Percentiles rank a stretch among this genome's conserved stretches.
phyloP scores from a whole-genome alignment of 257 asterid species.

The Nicotiana obtusifolia region DNA sequence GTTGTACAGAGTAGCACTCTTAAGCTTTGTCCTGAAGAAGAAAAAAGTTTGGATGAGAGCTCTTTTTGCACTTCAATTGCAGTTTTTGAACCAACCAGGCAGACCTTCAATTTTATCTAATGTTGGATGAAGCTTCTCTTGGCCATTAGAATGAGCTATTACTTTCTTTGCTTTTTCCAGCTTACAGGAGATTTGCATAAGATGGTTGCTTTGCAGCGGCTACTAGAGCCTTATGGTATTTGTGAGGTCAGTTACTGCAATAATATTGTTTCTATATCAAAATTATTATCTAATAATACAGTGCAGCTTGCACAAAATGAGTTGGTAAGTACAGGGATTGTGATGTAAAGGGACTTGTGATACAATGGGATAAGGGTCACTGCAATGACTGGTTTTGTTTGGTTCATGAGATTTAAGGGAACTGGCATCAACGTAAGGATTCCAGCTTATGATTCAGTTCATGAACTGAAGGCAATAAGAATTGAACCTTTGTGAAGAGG shows the following conservation, averaged over 20 bases:
- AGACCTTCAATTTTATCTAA: background rate
- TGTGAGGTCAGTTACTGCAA: slow-evolving; percentile 62
- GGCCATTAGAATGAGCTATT: slow-evolving; percentile 6
- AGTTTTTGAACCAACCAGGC: background rate
- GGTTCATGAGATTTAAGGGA: background rate
- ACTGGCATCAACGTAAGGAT: background rate
- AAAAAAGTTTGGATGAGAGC: background rate
- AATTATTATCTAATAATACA: background rate
- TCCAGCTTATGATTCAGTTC: background rate
- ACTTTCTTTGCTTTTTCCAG: slow-evolving; percentile 31
- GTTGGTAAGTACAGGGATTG: slow-evolving; percentile 1
- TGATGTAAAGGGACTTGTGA: background rate
- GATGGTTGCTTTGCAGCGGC: slow-evolving; percentile 93
- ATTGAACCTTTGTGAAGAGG: background rate
- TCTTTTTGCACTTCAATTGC: background rate
- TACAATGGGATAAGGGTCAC: background rate
- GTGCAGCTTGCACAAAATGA: background rate
- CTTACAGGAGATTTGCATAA: slow-evolving; percentile 90
- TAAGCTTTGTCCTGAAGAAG: background rate
- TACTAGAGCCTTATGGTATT: slow-evolving; percentile 91
- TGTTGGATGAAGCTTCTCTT: background rate
- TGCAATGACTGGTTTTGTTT: background rate
- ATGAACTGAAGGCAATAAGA: background rate
- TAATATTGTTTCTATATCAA: background rate
- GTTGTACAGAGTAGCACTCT: background rate